Evolutionary conservation across 2,329 filamentous ascomycete species (phyloP), one percentile per base, ranked within the genome.

Genomic region (Madurella mycetomatis): DNA sequence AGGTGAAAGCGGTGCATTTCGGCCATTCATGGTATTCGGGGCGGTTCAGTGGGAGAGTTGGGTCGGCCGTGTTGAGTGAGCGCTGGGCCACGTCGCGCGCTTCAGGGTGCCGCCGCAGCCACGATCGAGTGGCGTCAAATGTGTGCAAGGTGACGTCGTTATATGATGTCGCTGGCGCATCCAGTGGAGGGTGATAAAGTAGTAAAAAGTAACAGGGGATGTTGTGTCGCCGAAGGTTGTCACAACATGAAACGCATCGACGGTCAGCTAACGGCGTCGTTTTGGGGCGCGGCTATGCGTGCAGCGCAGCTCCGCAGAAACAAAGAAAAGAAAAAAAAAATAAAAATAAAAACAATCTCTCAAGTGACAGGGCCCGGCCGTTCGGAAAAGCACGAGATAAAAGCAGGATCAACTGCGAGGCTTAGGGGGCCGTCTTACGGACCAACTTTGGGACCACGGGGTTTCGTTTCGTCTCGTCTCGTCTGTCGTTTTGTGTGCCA

Each of bases 1-100:
- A 68, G 90, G 89, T 68, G 90, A 92, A 70, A 92, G 79, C 69
- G 86, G 86, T 74, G 83, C 85, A 81, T 87, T 85, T 74, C 82
- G 82, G 69, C 78, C 81, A 76, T 83, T 88, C 86, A 89, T 88
- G 75, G 71, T 81, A 64, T 60, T 60, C 57, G 58, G 57, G 53
- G 53, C 58, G 54, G 52, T 55, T 54, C 43, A 54, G 62, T 55
- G 53, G 53, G 51, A 59, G 13, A 39, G 11, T 15, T 11, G 57
- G 53, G 60, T 60, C 59, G 63, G 62, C 61, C 56, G 61, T 54
- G 49, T 55, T 55, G 53, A 53, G 54, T 41, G 52, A 45, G 53
- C 51, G 54, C 44, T 51, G 41, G 47, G 46, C 53, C 43, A 30
- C 45, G 47, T 41, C 31, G 43, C 19, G 41, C 25, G 25, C 7